Conservation (phyloP, 768 basidiomycete species). For the Chalciporus sphaerocephalus region DNA sequence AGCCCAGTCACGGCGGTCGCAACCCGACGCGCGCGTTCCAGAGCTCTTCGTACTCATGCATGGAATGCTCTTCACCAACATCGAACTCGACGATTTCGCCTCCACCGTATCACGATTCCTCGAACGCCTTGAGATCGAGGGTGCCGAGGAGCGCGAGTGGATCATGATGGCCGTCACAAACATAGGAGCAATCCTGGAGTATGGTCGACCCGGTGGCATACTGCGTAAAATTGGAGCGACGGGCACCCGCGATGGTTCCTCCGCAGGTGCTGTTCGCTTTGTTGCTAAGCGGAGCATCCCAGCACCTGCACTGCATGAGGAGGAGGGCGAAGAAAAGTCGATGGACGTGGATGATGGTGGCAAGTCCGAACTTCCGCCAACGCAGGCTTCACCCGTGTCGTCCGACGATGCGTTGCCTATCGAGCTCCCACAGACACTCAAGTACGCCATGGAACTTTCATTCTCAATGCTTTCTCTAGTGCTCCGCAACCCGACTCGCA, state of each 20-base stretch:
- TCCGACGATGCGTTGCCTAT: conserved; percentile 31
- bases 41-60: conserved; percentile 91
- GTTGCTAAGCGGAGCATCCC: conserved; percentile 43
- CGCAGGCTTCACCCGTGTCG: conserved; percentile 27
- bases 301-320: conserved; percentile 25
- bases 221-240: conserved; percentile 57
- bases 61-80: conserved; percentile 96
- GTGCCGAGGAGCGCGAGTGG: conserved; percentile 84
- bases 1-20: conserved; percentile 57
- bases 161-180: conserved; percentile 94
- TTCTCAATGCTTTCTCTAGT: conserved; percentile 74
- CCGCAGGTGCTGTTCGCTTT: conserved; percentile 40
- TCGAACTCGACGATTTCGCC: conserved; percentile 88
- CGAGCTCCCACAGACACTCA: conserved; percentile 64
- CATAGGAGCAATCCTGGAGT: conserved; percentile 79
- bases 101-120: conserved; percentile 78
- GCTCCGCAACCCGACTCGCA: conserved; percentile 59
- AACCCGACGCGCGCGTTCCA: conserved; percentile 65
- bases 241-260: conserved; percentile 37
- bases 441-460: conserved; percentile 70
- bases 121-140: conserved; percentile 81
- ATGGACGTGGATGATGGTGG: conserved; percentile 65
- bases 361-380: conserved; percentile 17
- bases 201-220: conserved; percentile 70
- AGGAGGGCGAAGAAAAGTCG: conserved; percentile 44